These are phyloP conservation scores for Phytophthora palmivora DNA, from an alignment of 352 stramenopile genomes.

Conservation along the genomic window DNA sequence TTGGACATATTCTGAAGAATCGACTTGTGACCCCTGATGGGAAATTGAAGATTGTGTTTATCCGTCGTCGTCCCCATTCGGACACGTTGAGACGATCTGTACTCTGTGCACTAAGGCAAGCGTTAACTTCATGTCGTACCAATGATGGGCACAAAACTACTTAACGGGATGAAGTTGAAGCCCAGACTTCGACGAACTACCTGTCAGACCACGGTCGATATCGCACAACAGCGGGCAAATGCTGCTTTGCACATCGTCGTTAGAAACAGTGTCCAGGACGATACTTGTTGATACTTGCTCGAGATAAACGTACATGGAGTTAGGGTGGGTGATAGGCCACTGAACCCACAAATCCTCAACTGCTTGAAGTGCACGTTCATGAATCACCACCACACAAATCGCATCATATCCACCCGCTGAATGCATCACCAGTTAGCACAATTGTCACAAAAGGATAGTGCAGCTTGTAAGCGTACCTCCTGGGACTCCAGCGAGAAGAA, in stretches of 20 bases:
- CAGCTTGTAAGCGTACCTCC: constrained; percentile 57
- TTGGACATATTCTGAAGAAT: constrained; percentile 29
- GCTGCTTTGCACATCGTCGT: constrained; percentile 29
- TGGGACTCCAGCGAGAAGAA: constrained; percentile 94
- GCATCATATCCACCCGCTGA: constrained; percentile 96
- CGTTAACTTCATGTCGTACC: constrained; percentile 1
- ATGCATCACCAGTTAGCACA: constrained; percentile 1
- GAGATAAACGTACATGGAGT: constrained; percentile 48
- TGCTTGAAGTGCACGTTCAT: constrained; percentile 52
- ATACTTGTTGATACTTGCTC: neutral
- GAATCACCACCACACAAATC: constrained; percentile 92
- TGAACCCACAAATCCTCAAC: constrained; percentile 82
- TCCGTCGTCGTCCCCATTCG: neutral
- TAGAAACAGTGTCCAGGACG: constrained; percentile 3
- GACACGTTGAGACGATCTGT: constrained; percentile 3
- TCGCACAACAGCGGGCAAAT: constrained; percentile 79
- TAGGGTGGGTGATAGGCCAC: constrained; percentile 60
- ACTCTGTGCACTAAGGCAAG: constrained; percentile 17
- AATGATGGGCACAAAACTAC: constrained; percentile 13
- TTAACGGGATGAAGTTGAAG: constrained; percentile 38
- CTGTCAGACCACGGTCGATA: constrained; percentile 36
- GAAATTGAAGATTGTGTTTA: constrained; percentile 10
- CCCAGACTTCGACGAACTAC: constrained; percentile 16
- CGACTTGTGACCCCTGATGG: constrained; percentile 18
- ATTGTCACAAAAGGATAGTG: neutral